Evolutionary conservation across 2,329 filamentous ascomycete species (phyloP).

Genomic region (Stagonosporopsis rhizophila): DNA sequence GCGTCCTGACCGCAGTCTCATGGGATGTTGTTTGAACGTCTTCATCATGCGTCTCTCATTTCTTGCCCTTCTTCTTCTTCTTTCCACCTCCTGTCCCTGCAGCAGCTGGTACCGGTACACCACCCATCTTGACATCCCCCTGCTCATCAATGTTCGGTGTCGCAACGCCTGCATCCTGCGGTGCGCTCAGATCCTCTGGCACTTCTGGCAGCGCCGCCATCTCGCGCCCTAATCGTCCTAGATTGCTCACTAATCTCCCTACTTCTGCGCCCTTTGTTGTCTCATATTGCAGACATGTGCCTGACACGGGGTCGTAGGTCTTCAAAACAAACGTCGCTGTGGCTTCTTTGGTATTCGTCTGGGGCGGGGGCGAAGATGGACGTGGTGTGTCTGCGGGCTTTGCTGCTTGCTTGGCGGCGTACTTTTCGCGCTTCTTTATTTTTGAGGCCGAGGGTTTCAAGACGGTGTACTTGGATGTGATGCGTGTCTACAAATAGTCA

Average conservation of each 20-base stretch:
- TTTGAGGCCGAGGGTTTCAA: constrained; percentile 51
- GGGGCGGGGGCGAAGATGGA: constrained; percentile 41
- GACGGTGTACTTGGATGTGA: constrained; percentile 92
- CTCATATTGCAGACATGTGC: constrained; percentile 86
- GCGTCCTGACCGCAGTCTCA: neutral
- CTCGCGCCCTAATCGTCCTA: constrained; percentile 76
- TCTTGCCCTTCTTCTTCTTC: constrained; percentile 62
- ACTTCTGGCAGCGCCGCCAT: constrained; percentile 60
- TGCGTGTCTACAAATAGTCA: constrained; percentile 69
- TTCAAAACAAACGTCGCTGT: constrained; percentile 79
- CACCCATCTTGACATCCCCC: constrained; percentile 41
- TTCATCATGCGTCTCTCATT: constrained; percentile 42
- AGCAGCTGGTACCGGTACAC: constrained; percentile 30
- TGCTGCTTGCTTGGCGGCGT: constrained; percentile 37
- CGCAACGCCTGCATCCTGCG: constrained; percentile 34
- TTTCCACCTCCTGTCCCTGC: constrained; percentile 50
- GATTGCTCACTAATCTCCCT: constrained; percentile 75
- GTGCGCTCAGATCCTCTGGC: constrained; percentile 47
- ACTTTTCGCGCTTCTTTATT: constrained; percentile 44
- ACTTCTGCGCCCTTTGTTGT: constrained; percentile 94
- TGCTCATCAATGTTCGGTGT: constrained; percentile 44
- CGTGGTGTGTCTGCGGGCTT: constrained; percentile 33
- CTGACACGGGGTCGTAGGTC: constrained; percentile 84
- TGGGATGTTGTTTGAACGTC: neutral
- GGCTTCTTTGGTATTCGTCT: constrained; percentile 35